A percentile compares a stretch with the other conserved stretches of the same genome.
These are phyloP conservation scores for Colletotrichum abscissum DNA, from an alignment of 2,329 filamentous ascomycete species.

Conservation along the genomic window DNA sequence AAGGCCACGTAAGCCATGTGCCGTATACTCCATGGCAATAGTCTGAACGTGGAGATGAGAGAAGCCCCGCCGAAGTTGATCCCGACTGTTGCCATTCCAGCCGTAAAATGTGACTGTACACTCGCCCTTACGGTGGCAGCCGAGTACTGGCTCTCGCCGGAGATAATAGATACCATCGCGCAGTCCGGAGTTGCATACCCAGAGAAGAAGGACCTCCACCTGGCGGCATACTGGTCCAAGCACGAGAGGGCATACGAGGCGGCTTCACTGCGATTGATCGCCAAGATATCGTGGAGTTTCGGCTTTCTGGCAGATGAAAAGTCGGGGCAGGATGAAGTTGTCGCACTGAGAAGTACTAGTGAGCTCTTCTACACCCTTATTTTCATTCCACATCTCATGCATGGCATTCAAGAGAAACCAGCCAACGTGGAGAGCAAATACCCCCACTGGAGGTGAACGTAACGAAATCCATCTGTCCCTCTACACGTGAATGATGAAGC, in stretches of 20 bases:
- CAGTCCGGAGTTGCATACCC: background rate
- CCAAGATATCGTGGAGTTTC: background rate
- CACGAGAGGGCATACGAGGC: background rate
- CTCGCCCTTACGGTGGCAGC: background rate
- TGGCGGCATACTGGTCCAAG: slow-evolving; percentile 19
- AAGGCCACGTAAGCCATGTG: slow-evolving; percentile 9
- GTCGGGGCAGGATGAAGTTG: background rate
- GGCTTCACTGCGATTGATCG: background rate
- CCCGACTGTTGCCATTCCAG: background rate
- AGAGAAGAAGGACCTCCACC: background rate
- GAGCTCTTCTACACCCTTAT: background rate
- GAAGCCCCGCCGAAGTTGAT: background rate
- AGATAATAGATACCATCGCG: background rate
- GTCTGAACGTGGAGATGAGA: background rate
- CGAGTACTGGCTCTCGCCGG: background rate
- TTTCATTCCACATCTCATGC: background rate
- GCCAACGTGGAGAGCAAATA: background rate
- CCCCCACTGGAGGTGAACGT: background rate
- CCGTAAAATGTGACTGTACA: background rate
- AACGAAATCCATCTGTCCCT: slow-evolving; percentile 7
- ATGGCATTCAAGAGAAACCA: no score
- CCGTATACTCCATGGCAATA: background rate
- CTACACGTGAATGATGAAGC: background rate
- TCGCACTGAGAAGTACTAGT: slow-evolving; percentile 4
- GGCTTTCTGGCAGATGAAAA: background rate